Percentiles rank a stretch among this genome's conserved stretches.
phyloP scores from a whole-genome alignment of 2,329 filamentous ascomycete genomes.

The Xylaria arbuscula region DNA sequence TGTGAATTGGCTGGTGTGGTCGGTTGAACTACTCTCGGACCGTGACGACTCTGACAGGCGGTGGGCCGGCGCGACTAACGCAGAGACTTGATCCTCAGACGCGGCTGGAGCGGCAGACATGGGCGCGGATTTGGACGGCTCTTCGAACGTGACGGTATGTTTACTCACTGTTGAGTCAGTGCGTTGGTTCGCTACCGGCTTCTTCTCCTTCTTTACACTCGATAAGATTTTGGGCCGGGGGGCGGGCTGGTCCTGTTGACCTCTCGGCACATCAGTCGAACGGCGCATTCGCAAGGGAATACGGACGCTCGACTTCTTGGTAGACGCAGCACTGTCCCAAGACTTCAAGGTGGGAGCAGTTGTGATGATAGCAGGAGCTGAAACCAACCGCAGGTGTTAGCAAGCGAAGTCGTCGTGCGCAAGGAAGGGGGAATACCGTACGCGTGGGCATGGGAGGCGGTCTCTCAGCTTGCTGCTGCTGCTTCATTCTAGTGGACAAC shows the following conservation, averaged over 20 bases:
- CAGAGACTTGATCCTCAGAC: conserved; percentile 69
- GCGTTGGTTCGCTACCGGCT: conserved; percentile 54
- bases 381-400: conserved; percentile 42
- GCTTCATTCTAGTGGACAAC: conserved; percentile 78
- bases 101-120: conserved; percentile 65
- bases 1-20: conserved; percentile 68
- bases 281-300: conserved; percentile 64
- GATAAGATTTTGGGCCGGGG: conserved; percentile 38
- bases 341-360: conserved; percentile 84
- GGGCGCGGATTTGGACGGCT: conserved; percentile 57
- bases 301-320: conserved; percentile 65
- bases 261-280: conserved; percentile 61
- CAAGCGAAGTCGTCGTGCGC: conserved; percentile 18
- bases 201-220: conserved; percentile 54
- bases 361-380: conserved; percentile 83
- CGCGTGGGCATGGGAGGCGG: conserved; percentile 68
- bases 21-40: conserved; percentile 84
- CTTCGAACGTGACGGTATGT: conserved; percentile 69
- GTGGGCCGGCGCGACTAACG: conserved; percentile 71
- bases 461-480: conserved; percentile 67
- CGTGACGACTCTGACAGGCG: conserved; percentile 87
- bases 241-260: conserved; percentile 43
- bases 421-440: conserved; percentile 50
- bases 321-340: conserved; percentile 57
- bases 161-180: conserved; percentile 53